Percentiles rank a stretch among this genome's conserved stretches.
phyloP scores from a whole-genome alignment of 2,329 filamentous ascomycete species.

The Penicillium sp. region DNA sequence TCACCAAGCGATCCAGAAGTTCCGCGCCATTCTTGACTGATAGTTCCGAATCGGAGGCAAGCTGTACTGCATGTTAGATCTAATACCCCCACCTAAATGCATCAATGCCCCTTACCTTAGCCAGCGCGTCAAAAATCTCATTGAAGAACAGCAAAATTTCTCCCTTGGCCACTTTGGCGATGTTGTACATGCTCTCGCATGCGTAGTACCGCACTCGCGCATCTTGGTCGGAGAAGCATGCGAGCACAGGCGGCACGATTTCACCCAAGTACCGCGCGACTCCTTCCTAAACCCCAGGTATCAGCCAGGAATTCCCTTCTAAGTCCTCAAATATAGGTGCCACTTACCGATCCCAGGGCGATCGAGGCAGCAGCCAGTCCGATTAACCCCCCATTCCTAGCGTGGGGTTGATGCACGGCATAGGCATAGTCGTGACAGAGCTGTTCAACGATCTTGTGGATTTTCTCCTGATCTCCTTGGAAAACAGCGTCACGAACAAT shows the following conservation, averaged over 20 bases:
- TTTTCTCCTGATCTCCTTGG: constrained; percentile 72
- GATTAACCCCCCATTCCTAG: constrained; percentile 92
- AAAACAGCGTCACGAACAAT: constrained; percentile 81
- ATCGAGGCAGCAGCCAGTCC: constrained; percentile 94
- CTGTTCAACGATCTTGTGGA: constrained; percentile 88
- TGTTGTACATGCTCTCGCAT: constrained; percentile 99
- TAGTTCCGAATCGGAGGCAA: constrained; percentile 91
- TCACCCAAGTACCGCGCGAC: constrained; percentile 87
- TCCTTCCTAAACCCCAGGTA: constrained; percentile 58
- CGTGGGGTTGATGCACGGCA: constrained; percentile 93
- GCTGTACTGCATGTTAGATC: constrained; percentile 50
- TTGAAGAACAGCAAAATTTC: constrained; percentile 98
- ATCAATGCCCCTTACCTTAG: constrained; percentile 65
- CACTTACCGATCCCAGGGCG: constrained; percentile 80
- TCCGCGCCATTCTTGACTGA: constrained; percentile 98
- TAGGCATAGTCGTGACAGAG: constrained; percentile 98
- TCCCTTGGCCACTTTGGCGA: constrained; percentile 97
- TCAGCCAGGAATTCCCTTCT: constrained; percentile 6
- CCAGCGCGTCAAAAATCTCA: constrained; percentile 94
- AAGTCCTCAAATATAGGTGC: not conserved
- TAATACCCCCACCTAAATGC: not conserved
- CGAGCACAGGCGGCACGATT: constrained; percentile 93
- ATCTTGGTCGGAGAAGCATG: constrained; percentile 98
- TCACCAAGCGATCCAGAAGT: constrained; percentile 87
- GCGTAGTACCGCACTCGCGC: constrained; percentile 96